Evolutionary conservation across 148 eudicot genomes (phyloP), one percentile per base, ranked within the genome.

Genomic region (Rhododendron vialii): DNA sequence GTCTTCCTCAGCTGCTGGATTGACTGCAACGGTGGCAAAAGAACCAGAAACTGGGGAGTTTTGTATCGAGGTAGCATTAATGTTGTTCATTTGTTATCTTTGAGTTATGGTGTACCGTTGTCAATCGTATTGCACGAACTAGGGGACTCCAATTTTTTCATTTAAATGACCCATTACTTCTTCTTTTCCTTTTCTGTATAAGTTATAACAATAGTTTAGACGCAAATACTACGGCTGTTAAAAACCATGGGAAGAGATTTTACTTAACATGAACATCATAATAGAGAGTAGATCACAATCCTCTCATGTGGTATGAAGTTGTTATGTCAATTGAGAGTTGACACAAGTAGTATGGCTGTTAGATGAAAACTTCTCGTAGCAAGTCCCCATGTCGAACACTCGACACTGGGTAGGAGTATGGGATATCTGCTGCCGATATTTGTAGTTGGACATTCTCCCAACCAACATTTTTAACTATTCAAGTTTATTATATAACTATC

Each of bases 31-130:
- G 57, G 99, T 98, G 81, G 99, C 99, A 63, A 98, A 98, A 92
- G 99, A 98, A 87, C 99, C 99, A 83, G 99, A 98, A 92, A 98
- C 99, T 84, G 99, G 99, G 75, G 99, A 98, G 78, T 98, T 98
- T 90, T 98, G 99, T 92, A 98, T 98, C 63, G 99, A 98, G 99
- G 99, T 98, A 90, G 67, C 59, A 57, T 83, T 86, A 33, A 15
- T 12, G 6, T 28, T 18, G 3, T 36, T 38, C 17, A 33, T 48
- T 47, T 47, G 1, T 14, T 2, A 7, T 53, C 65, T 50, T 35
- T 50, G 17, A 69, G 53, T 33, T 73, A 65, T 69, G 22, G 55
- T 30, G 28, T 30, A 71, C 28, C n/a, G 1, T 83, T 71, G 24
- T 17, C 28, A 30, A 7, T 50, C 12, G 3, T 24, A 67, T 65